A percentile compares a stretch with the other conserved stretches of the same genome.
These are phyloP conservation scores for Suhomyces kunorum DNA, from an alignment of 1,139 yeast species.

Conservation along the genomic window DNA sequence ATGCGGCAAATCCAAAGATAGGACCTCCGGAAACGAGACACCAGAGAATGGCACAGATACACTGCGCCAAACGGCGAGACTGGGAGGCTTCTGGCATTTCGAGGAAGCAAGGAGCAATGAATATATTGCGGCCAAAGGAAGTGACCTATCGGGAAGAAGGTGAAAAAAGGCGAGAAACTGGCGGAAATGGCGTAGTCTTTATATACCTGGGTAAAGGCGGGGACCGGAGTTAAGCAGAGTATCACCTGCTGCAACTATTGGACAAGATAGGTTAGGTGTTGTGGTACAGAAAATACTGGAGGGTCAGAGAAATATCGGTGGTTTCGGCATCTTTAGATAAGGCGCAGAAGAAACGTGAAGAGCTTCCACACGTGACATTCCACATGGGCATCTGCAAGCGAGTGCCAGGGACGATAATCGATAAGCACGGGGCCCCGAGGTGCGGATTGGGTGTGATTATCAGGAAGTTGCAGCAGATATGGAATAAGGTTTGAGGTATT, in stretches of 20 bases:
- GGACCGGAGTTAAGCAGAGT: no score
- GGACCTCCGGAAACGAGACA: slow-evolving; percentile 49
- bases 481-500: no score
- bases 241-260: no score
- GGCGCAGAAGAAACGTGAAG: background rate
- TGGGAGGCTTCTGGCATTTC: slow-evolving; percentile 20
- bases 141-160: no score
- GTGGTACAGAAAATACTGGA: background rate
- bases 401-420: background rate
- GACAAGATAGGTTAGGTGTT: no score
- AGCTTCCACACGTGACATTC: background rate
- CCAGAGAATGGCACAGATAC: slow-evolving; percentile 44
- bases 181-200: no score
- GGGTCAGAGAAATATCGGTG: background rate
- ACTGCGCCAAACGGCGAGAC: slow-evolving; percentile 24
- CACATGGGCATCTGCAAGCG: no score
- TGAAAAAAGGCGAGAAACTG: no score
- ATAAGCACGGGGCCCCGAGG: no score
- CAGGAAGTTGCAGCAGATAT: no score
- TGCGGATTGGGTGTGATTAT: no score
- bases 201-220: no score
- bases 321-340: background rate
- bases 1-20: slow-evolving; percentile 52
- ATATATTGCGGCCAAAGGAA: background rate
- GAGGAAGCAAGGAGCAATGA: background rate